Evolutionary conservation across 2,329 filamentous ascomycete species (phyloP).

Genomic region (Xylariaceae sp.): DNA sequence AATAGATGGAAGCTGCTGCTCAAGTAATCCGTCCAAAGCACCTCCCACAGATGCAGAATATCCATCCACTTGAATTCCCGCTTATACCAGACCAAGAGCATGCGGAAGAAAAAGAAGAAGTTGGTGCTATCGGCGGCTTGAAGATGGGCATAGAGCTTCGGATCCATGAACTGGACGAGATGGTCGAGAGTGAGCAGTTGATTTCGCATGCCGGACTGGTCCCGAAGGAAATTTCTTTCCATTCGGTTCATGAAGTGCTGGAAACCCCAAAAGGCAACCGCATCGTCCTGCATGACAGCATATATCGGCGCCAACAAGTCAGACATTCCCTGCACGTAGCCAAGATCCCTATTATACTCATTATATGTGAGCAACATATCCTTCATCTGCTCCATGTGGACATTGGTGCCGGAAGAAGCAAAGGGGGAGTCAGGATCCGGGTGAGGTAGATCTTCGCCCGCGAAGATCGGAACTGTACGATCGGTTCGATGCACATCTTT

Average conservation of each 20-base stretch:
- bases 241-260: conserved; percentile 96
- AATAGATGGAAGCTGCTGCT: conserved; percentile 94
- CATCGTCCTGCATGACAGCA: conserved; percentile 95
- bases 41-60: conserved; percentile 87
- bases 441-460: conserved; percentile 93
- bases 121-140: conserved; percentile 93
- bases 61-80: conserved; percentile 92
- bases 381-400: conserved; percentile 98
- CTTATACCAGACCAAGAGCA: conserved; percentile 99
- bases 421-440: conserved; percentile 96
- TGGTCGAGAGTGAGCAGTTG: conserved; percentile 92
- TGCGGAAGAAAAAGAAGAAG: conserved; percentile 99
- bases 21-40: conserved; percentile 89
- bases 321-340: conserved; percentile 99
- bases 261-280: conserved; percentile 95
- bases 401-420: conserved; percentile 89
- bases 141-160: conserved; percentile 87
- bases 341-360: conserved; percentile 92
- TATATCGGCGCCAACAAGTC: conserved; percentile 95
- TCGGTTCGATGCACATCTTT: conserved; percentile 99
- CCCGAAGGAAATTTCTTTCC: conserved; percentile 94
- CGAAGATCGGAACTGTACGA: conserved; percentile 90
- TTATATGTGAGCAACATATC: conserved; percentile 99
- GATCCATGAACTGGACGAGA: conserved; percentile 95
- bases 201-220: conserved; percentile 93